A percentile compares a stretch with the other conserved stretches of the same genome.
phyloP scores from a whole-genome alignment of 176 grass and related monocot species.

The Cenchrus fungigraminus region DNA sequence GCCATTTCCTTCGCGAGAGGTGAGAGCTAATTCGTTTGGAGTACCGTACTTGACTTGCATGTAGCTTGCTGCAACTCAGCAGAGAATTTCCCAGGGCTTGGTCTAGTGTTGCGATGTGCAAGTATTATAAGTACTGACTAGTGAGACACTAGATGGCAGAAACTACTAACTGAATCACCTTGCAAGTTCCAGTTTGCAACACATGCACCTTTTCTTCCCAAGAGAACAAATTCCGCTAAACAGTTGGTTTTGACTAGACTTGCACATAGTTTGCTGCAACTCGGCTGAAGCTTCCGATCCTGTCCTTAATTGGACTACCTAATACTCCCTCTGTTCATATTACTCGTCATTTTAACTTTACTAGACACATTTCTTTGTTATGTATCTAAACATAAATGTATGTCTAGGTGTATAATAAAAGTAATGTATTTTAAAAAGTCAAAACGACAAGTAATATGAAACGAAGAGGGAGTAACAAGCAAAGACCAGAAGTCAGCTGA shows the following conservation, averaged over 20 bases:
- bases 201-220: background rate
- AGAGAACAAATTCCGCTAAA: background rate
- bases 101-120: too few species aligned
- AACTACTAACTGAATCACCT: slow-evolving; percentile 1
- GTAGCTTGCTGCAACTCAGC: background rate
- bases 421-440: too few species aligned
- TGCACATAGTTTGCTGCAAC: background rate
- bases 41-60: background rate
- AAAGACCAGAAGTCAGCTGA: background rate
- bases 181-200: slow-evolving; percentile 21
- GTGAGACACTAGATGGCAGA: background rate
- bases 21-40: background rate
- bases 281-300: background rate
- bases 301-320: background rate
- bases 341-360: too few species aligned
- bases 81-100: too few species aligned
- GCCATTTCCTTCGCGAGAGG: background rate
- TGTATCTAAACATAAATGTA: too few species aligned
- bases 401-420: too few species aligned
- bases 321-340: background rate
- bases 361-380: too few species aligned
- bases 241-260: background rate
- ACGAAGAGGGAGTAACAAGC: background rate
- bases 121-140: background rate
- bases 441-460: too few species aligned